Base-by-base conservation (phyloP, 768 basidiomycete species). In the Mycena filopes region DNA sequence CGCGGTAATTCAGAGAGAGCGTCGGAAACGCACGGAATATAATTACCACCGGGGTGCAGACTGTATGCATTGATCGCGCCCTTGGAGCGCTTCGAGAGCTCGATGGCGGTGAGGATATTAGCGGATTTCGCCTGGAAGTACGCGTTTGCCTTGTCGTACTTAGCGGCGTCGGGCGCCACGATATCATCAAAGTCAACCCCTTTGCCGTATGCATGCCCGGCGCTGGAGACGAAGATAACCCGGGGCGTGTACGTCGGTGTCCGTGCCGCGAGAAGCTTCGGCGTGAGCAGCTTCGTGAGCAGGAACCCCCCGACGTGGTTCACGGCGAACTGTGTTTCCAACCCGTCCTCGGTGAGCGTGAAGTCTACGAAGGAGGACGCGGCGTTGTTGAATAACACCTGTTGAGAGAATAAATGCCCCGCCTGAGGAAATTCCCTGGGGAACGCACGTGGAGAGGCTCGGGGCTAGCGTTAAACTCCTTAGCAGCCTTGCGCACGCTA, bases 331-430 rank as follows among this genome's bases (percentile, higher is more conserved):
- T 62, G 60, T 10, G 21, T 21, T 29, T 61, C 60, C 23, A 49
- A 9, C 5, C 38, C 29, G 60, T 61, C 60, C 21, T 25, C 40
- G 6, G 49, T 62, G 29, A 62, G 60, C 23, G 21, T 42, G 29
- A 62, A 62, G 13, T 31, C 26, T 10, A 8, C 28, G 16, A 54
- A 31, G 3, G 51, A 21, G 18, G 40, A 18, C 0, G 60, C 60
- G 15, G 60, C 60, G 23, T 62, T 62, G 43, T 62, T 41, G 51
- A 62, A 36, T 15, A 62, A 33, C 1, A 62, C 51, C 50, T 62
- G 21, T 23, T 23, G 10, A n/a, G 1, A 12, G 33, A 10, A 36
- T 47, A 13, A 26, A 26, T 2, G 25, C n/a, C 13, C 3, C 7
- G 7, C 23, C n/a, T n/a, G n/a, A n/a, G n/a, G n/a, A n/a, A n/a